A percentile compares a stretch with the other conserved stretches of the same genome.
These are phyloP conservation scores for Cyberlindnera galapagoensis DNA, from an alignment of 805 yeast species.

Conservation along the genomic window DNA sequence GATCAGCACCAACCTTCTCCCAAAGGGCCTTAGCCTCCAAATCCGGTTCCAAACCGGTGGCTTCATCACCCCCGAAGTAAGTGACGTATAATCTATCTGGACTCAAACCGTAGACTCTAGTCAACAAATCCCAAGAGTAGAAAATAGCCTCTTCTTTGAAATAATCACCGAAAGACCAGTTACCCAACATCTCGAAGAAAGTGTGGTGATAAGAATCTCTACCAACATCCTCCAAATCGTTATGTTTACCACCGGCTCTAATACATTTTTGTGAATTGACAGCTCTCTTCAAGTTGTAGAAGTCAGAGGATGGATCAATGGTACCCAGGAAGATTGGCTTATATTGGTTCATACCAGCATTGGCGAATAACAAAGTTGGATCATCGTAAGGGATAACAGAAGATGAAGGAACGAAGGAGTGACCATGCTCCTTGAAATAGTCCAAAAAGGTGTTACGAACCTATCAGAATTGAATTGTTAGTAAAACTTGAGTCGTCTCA, in stretches of 20 bases:
- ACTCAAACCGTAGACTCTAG: constrained; percentile 75
- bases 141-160: constrained; percentile 90
- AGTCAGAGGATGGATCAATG: constrained; percentile 89
- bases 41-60: constrained; percentile 83
- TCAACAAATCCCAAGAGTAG: constrained; percentile 88
- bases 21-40: constrained; percentile 86
- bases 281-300: constrained; percentile 80
- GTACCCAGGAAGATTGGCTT: constrained; percentile 97
- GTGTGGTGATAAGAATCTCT: constrained; percentile 97
- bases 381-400: constrained; percentile 97
- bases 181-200: constrained; percentile 98
- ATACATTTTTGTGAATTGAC: constrained; percentile 96
- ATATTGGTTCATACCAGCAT: constrained; percentile 99
- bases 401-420: constrained; percentile 84
- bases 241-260: constrained; percentile 99
- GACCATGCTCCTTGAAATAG: constrained; percentile 62
- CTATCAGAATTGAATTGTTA: constrained; percentile 16
- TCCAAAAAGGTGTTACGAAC: constrained; percentile 84
- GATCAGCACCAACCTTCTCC: constrained; percentile 82
- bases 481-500: neutral
- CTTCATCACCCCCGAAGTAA: constrained; percentile 90
- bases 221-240: constrained; percentile 97
- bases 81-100: constrained; percentile 85
- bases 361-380: constrained; percentile 92
- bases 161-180: constrained; percentile 99